Base-by-base conservation (phyloP, 192 early-diverging fungal genomes). In the Linnemannia zychae region DNA sequence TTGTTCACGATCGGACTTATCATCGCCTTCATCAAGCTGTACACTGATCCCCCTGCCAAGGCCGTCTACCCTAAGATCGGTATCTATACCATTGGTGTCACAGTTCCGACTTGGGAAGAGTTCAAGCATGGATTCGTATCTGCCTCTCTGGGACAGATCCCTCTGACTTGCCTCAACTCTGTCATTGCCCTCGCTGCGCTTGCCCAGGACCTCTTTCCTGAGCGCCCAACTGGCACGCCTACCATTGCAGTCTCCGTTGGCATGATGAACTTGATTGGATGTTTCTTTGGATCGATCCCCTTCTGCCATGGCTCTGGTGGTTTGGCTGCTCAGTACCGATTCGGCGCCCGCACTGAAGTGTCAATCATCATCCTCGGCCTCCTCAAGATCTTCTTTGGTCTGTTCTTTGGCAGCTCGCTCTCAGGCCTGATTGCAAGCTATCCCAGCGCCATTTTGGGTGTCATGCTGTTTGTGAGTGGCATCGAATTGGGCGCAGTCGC, bases 271-370 rank as follows among this genome's bases (percentile, higher is more conserved):
- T 75, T 97, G 47, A 73, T 95, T 53, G 93, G 94, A 24, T 94
- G 95, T 88, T 93, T 93, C 84, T 90, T 96, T 87, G 92, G 94
- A 16, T 89, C 95, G 63, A 90, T 97, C 88, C 93, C 96, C 48
- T 91, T 94, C 84, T 93, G 97, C 79, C 93, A 94, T 67, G 92
- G 94, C 47, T 94, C 94, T 53, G 97, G 97, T 31, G 97, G 97
- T 12, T 87, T 98, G 36, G 96, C 96, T 33, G 97, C 93, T 15
- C 97, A 98, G 87, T 96, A 97, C 83, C 94, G 96, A 18, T 98
- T 98, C 87, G 97, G 97, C 68, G 96, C 97, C n/a, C 93, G 97
- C 71, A 91, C 95, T 1, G 95, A 93, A 72, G 89, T 94, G 38
- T 94, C 94, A 50, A 88, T 98, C 72, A 90, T 95, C 66, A 70